Conservation (phyloP, 2,329 filamentous ascomycete genomes). For the Cladosporium sp. region DNA sequence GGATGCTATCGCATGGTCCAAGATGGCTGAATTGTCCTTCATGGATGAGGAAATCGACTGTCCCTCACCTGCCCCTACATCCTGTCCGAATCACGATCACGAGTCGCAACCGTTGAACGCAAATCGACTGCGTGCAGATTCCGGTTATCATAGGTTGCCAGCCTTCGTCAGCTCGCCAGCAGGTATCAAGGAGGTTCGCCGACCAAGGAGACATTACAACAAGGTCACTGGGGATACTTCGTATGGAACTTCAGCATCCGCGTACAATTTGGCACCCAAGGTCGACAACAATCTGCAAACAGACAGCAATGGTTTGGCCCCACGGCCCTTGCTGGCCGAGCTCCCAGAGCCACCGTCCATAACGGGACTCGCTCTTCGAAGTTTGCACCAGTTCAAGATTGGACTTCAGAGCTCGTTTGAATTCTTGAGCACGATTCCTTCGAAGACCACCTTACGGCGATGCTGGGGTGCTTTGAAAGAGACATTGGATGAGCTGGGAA, state of each 20-base stretch:
- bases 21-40: not conserved
- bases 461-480: conserved; percentile 19
- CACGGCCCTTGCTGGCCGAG: not conserved
- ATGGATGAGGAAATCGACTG: not conserved
- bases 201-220: not conserved
- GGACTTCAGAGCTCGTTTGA: not conserved
- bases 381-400: not conserved
- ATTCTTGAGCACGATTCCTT: not conserved
- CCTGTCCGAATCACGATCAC: not conserved
- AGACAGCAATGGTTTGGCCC: not conserved
- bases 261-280: not conserved
- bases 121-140: not conserved
- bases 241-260: not conserved
- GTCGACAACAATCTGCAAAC: not conserved
- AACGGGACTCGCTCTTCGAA: not conserved
- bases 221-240: not conserved
- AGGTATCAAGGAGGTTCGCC: not conserved
- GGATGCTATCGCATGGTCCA: not conserved
- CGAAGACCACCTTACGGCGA: not conserved
- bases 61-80: not conserved
- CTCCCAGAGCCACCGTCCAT: not conserved
- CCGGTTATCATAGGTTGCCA: not conserved
- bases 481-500: conserved; percentile 11
- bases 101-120: not conserved
- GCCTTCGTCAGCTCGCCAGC: not conserved